Evolutionary conservation across 108 stramenopile genomes (phyloP).

Genomic region (Licmophora abbreviata): DNA sequence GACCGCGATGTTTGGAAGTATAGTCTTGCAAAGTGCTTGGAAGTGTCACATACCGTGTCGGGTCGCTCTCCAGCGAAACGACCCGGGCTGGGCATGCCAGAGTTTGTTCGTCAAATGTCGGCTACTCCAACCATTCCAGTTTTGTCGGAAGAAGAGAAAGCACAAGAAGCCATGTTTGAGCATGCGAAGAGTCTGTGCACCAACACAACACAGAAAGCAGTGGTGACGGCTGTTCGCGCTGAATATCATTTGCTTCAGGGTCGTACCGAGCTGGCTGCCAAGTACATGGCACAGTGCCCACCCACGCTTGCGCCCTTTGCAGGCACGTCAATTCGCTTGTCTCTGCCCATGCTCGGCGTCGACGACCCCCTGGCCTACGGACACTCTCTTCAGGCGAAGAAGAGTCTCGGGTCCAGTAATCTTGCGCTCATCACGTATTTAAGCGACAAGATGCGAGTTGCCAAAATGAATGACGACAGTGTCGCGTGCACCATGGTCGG

Average conservation of each 20-base stretch:
- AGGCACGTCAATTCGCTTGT: constrained; percentile 67
- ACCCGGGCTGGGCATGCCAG: not conserved
- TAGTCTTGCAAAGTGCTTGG: constrained; percentile 56
- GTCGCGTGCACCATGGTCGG: constrained; percentile 80
- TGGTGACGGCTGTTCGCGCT: constrained; percentile 66
- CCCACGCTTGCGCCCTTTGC: constrained; percentile 67
- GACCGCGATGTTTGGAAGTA: constrained; percentile 84
- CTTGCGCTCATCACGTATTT: constrained; percentile 69
- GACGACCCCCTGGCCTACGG: constrained; percentile 41
- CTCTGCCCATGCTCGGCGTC: constrained; percentile 61
- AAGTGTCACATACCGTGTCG: constrained; percentile 16
- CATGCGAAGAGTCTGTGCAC: constrained; percentile 72
- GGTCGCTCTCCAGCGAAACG: not conserved
- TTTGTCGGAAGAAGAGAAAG: constrained; percentile 59
- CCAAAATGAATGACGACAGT: constrained; percentile 55
- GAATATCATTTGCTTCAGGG: constrained; percentile 79
- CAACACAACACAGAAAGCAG: constrained; percentile 75
- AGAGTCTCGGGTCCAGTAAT: constrained; percentile 53
- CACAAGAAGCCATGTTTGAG: constrained; percentile 68
- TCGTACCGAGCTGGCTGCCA: constrained; percentile 63
- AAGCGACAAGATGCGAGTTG: constrained; percentile 67
- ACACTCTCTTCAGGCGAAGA: constrained; percentile 49
- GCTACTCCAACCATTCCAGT: constrained; percentile 1
- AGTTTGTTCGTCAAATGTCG: not conserved
- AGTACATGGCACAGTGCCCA: constrained; percentile 75